Evolutionary conservation across 768 basidiomycete species (phyloP).

Genomic region (Mycena rosella): DNA sequence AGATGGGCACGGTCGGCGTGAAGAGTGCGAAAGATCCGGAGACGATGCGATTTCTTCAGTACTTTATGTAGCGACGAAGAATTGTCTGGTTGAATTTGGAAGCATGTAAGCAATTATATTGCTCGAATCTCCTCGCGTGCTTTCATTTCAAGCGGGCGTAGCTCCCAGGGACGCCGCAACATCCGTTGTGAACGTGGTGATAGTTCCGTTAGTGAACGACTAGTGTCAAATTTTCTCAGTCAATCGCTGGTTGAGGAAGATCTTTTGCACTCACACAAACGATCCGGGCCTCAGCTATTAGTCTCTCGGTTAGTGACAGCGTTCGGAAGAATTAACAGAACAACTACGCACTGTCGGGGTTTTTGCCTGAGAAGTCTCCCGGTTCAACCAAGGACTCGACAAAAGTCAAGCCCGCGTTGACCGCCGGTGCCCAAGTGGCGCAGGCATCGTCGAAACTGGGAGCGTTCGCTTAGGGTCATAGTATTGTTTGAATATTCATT

Average conservation of each 20-base stretch:
- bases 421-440: slow-evolving; percentile 1
- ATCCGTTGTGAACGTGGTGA: slow-evolving; percentile 4
- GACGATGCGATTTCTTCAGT: too few species aligned
- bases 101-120: too few species aligned
- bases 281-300: slow-evolving; percentile 1
- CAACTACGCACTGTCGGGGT: slow-evolving; percentile 15
- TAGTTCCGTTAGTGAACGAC: slow-evolving; percentile 1
- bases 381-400: not conserved
- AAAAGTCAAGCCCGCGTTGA: slow-evolving; percentile 2
- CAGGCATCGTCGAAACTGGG: slow-evolving; percentile 7
- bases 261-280: not conserved
- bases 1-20: too few species aligned
- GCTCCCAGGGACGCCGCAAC: slow-evolving; percentile 17
- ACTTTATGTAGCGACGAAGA: too few species aligned
- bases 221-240: too few species aligned
- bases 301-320: not conserved
- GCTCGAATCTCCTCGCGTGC: too few species aligned
- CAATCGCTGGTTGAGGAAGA: too few species aligned
- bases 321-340: not conserved
- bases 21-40: too few species aligned
- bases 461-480: not conserved
- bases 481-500: not conserved
- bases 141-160: slow-evolving; percentile 1
- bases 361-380: slow-evolving; percentile 13
- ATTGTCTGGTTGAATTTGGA: too few species aligned